Percentiles rank a stretch among this genome's conserved stretches.
Conservation (phyloP, 2,329 filamentous ascomycete genomes). For the Colletotrichum sp. region DNA sequence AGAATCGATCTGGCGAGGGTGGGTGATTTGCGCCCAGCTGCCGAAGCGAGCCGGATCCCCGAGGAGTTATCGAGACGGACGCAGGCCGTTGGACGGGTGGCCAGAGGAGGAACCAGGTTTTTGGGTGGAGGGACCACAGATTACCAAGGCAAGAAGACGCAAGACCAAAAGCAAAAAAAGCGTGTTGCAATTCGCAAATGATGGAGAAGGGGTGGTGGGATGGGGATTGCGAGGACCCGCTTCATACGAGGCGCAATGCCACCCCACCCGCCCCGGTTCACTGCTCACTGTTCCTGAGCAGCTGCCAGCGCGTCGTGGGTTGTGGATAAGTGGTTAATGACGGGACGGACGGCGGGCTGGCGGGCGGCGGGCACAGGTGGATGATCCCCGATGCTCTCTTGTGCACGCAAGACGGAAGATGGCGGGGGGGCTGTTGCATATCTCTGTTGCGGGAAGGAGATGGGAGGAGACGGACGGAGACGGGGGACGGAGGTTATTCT, state of each 20-base stretch:
- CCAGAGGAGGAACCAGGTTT: background rate
- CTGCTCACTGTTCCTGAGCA: background rate
- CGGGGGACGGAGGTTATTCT: conserved; percentile 15
- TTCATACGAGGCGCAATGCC: conserved; percentile 17
- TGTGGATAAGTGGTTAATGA: background rate
- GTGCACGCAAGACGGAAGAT: background rate
- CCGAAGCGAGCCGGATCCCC: background rate
- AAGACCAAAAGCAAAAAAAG: background rate
- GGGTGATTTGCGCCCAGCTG: background rate
- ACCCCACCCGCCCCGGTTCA: background rate
- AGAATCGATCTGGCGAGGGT: background rate
- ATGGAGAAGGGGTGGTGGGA: background rate
- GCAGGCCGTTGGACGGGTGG: background rate
- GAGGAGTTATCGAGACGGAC: background rate
- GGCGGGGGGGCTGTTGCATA: background rate
- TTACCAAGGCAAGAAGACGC: background rate
- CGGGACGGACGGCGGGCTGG: background rate
- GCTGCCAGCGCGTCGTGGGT: background rate
- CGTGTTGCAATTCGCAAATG: background rate
- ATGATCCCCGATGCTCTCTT: background rate
- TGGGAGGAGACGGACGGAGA: background rate
- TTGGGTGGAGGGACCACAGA: background rate
- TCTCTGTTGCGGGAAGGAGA: background rate
- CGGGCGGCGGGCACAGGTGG: background rate
- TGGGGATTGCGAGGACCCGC: background rate